These are phyloP conservation scores for Rhodotorula graminis DNA, from an alignment of 768 basidiomycete species.

Conservation along the genomic window DNA sequence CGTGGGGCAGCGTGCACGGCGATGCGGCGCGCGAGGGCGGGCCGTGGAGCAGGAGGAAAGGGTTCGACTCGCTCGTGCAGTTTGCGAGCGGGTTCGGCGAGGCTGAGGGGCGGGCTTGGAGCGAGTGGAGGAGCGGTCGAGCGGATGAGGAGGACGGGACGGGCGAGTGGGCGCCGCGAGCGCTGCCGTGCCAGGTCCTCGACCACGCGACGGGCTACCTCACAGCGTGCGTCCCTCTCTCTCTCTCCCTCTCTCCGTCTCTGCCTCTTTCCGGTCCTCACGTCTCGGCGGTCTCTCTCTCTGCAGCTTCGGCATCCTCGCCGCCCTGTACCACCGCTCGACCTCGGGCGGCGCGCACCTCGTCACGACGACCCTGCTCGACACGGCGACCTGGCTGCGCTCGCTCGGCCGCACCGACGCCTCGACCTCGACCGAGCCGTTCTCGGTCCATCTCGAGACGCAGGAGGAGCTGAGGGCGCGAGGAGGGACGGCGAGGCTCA, in stretches of 20 bases:
- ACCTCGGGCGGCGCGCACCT: slow-evolving; percentile 61
- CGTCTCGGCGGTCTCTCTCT: too few relatives aligned
- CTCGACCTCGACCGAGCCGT: slow-evolving; percentile 41
- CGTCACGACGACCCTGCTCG: slow-evolving; percentile 59
- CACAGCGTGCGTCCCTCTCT: slow-evolving; percentile 48
- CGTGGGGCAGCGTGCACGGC: slow-evolving; percentile 51
- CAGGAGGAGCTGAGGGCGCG: background rate
- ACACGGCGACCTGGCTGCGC: slow-evolving; percentile 58
- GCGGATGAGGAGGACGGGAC: slow-evolving; percentile 21
- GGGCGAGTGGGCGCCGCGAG: slow-evolving; percentile 42
- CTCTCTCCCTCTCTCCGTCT: too few relatives aligned
- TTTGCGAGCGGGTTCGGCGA: slow-evolving; percentile 60
- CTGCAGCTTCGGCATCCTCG: slow-evolving; percentile 53
- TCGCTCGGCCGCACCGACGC: slow-evolving; percentile 53
- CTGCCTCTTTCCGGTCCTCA: too few relatives aligned
- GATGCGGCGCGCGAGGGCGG: slow-evolving; percentile 49
- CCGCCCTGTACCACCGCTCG: slow-evolving; percentile 56
- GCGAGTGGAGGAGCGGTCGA: slow-evolving; percentile 51
- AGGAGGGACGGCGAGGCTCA: background rate
- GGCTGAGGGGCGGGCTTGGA: slow-evolving; percentile 57
- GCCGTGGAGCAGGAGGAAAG: slow-evolving; percentile 56
- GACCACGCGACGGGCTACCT: slow-evolving; percentile 62
- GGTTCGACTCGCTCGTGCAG: slow-evolving; percentile 64
- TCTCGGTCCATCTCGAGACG: background rate
- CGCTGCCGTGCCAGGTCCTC: slow-evolving; percentile 59